Conservation (phyloP, 257 asterid genomes). For the Ajuga chamaepitys region DNA sequence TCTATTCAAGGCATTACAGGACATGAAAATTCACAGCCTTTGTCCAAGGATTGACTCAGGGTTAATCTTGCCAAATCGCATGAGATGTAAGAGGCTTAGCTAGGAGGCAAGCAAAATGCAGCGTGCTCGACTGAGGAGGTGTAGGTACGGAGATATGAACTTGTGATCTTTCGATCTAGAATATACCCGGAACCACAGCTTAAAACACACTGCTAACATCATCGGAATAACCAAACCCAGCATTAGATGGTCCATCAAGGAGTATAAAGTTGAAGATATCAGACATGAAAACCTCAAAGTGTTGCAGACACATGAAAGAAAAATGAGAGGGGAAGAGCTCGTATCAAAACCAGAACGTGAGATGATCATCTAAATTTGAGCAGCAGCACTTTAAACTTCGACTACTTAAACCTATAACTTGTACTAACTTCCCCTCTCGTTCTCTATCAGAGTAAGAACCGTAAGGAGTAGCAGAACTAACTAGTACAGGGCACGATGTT, state of each 20-base stretch:
- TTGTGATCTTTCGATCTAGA: too few relatives aligned
- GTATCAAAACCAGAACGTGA: not conserved
- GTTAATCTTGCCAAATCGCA: too few relatives aligned
- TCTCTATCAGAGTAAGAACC: not conserved
- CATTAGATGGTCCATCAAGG: too few relatives aligned
- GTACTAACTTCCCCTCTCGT: not conserved
- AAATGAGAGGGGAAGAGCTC: not conserved
- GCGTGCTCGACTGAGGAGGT: too few relatives aligned
- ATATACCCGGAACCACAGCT: too few relatives aligned
- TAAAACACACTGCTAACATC: too few relatives aligned
- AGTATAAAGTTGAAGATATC: not conserved
- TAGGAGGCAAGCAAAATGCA: too few relatives aligned
- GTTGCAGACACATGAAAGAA: not conserved
- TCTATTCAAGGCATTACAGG: too few relatives aligned
- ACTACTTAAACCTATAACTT: not conserved
- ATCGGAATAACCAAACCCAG: too few relatives aligned
- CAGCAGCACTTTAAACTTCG: not conserved
- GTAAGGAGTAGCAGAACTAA: not conserved
- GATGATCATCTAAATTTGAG: not conserved
- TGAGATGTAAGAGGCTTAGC: too few relatives aligned
- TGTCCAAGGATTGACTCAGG: too few relatives aligned
- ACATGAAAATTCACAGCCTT: too few relatives aligned
- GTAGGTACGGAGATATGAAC: not conserved
- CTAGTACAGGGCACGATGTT: not conserved
- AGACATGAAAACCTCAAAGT: not conserved